A percentile compares a stretch with the other conserved stretches of the same genome.
Evolutionary conservation across 169 alveolate genomes (phyloP).

Genomic region (Plasmodium gonderi): DNA sequence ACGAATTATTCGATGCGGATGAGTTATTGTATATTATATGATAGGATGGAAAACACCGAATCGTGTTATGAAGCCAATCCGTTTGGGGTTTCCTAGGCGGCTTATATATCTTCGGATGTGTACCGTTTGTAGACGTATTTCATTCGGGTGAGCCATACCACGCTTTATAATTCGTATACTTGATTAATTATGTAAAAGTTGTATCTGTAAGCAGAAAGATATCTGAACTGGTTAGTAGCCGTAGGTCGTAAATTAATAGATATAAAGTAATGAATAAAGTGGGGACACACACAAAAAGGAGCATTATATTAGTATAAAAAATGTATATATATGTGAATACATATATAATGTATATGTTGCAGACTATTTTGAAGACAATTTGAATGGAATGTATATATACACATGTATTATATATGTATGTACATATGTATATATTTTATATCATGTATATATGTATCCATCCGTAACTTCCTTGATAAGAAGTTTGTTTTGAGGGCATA

Average conservation of each 20-base stretch:
- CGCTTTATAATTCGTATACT: background rate
- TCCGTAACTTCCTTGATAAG: slow-evolving; percentile 91
- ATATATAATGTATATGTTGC: too few relatives aligned
- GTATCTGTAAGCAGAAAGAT: slow-evolving; percentile 1
- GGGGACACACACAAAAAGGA: background rate
- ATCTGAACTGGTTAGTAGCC: background rate
- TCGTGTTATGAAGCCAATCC: background rate
- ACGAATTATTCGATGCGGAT: background rate
- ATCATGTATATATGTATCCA: slow-evolving; percentile 86
- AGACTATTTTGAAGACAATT: too few relatives aligned
- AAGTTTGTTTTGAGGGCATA: slow-evolving; percentile 93
- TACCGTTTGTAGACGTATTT: background rate
- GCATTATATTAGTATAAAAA: slow-evolving; percentile 1
- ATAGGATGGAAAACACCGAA: background rate
- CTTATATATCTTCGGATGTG: background rate
- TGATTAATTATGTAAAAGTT: background rate
- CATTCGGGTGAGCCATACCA: background rate
- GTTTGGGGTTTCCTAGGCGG: slow-evolving; percentile 3
- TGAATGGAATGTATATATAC: too few relatives aligned
- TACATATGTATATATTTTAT: slow-evolving; percentile 89
- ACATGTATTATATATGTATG: slow-evolving; percentile 13
- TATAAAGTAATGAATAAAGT: background rate
- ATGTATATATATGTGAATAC: slow-evolving; percentile 33
- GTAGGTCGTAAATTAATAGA: background rate
- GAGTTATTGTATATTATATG: background rate